Conservation (phyloP, 495 filamentous ascomycete genomes). For the Margaritispora aquatica region DNA sequence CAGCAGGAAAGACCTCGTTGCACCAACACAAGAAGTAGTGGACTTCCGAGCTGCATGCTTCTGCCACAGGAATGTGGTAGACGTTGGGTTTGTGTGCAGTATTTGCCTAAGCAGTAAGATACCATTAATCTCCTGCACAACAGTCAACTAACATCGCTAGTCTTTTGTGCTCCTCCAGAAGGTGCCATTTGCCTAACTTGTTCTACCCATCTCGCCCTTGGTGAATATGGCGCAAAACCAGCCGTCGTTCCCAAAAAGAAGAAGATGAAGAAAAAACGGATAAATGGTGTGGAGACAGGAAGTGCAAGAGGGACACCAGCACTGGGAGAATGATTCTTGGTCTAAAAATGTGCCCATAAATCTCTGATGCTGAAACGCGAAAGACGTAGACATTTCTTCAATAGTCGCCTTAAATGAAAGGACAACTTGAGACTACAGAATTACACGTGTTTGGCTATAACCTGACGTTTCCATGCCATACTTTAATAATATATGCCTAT, state of each 20-base stretch:
- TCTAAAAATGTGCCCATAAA: neutral
- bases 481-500: too few relatives aligned
- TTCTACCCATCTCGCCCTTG: conserved; percentile 71
- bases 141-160: conserved; percentile 29
- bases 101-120: conserved; percentile 81
- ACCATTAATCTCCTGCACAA: neutral
- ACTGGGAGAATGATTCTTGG: conserved; percentile 18
- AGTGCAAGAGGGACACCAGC: conserved; percentile 36
- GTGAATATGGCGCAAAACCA: conserved; percentile 67
- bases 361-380: too few relatives aligned
- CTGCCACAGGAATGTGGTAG: conserved; percentile 85
- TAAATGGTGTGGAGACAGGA: conserved; percentile 33
- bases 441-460: too few relatives aligned
- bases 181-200: conserved; percentile 82
- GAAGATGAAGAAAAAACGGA: conserved; percentile 60
- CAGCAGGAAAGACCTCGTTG: conserved; percentile 56
- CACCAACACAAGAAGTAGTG: conserved; percentile 77
- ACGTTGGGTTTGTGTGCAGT: conserved; percentile 91
- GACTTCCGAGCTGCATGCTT: conserved; percentile 98
- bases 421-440: too few relatives aligned
- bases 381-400: too few relatives aligned
- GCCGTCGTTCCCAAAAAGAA: conserved; percentile 66
- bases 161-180: conserved; percentile 60
- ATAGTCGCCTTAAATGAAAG: too few relatives aligned
- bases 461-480: too few relatives aligned